A percentile compares a stretch with the other conserved stretches of the same genome.
Evolutionary conservation across 306 rosid species (phyloP).

Genomic region (Corylus americana): DNA sequence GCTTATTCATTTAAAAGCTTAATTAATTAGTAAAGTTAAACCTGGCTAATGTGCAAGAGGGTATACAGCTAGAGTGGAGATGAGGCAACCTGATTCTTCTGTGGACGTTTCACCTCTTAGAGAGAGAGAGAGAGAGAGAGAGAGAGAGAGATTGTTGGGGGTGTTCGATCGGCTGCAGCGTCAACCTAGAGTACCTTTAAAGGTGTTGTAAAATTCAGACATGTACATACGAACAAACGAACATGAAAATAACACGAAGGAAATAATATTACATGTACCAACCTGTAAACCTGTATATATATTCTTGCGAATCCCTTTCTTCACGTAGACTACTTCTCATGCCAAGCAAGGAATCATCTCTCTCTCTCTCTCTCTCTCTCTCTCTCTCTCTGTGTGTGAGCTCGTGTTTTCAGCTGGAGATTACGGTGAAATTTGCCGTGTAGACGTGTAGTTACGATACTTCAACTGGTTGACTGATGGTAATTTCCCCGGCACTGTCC

Average conservation of each 20-base stretch:
- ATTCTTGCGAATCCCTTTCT: constrained; percentile 38
- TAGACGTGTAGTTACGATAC: not conserved
- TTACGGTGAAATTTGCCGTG: not conserved
- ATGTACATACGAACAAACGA: constrained; percentile 40
- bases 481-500: not conserved
- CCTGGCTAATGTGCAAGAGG: constrained; percentile 2
- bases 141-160: constrained; percentile 31
- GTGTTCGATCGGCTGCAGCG: constrained; percentile 53
- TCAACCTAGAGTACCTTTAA: constrained; percentile 71
- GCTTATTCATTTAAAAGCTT: constrained; percentile 3
- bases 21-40: not conserved
- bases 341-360: constrained; percentile 41
- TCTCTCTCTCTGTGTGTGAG: not conserved
- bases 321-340: constrained; percentile 48
- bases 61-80: constrained; percentile 63
- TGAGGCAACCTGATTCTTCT: constrained; percentile 59
- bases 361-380: constrained; percentile 4
- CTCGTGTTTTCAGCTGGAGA: not conserved
- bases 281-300: not conserved
- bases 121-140: constrained; percentile 22
- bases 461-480: not conserved
- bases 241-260: not conserved
- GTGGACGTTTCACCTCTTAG: constrained; percentile 71
- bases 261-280: not conserved
- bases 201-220: constrained; percentile 40